Percentiles rank a stretch among this genome's conserved stretches.
Conservation (phyloP, 169 alveolate genomes). For the Plasmodium inui region DNA sequence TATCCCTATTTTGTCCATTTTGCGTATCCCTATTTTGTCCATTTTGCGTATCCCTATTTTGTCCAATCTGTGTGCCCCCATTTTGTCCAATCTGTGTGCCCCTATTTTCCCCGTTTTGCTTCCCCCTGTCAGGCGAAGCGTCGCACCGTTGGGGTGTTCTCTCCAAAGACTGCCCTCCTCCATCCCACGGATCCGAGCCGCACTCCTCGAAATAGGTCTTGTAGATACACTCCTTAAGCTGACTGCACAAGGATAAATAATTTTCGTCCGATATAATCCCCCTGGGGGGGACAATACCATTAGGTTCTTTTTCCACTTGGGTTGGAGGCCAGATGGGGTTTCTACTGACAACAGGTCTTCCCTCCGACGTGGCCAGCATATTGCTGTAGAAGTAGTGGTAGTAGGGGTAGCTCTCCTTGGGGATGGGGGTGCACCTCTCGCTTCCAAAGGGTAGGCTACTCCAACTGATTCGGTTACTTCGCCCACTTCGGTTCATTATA, state of each 20-base stretch:
- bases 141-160: not conserved
- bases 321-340: not conserved
- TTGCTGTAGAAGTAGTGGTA: slow-evolving; percentile 69
- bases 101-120: not conserved
- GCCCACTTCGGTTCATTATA: not conserved
- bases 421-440: slow-evolving; percentile 13
- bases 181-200: not conserved
- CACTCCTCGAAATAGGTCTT: slow-evolving; percentile 15
- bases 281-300: not conserved
- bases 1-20: not conserved
- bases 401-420: slow-evolving; percentile 49
- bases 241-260: slow-evolving; percentile 8
- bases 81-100: not conserved
- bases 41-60: not conserved
- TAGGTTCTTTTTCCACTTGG: slow-evolving; percentile 3
- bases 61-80: not conserved
- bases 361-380: not conserved
- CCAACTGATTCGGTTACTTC: not conserved
- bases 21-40: not conserved
- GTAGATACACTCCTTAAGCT: slow-evolving; percentile 22
- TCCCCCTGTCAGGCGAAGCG: not conserved
- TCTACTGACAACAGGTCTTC: not conserved
- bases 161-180: not conserved
- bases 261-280: slow-evolving; percentile 1
- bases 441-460: not conserved